Evolutionary conservation across 2,329 filamentous ascomycete genomes (phyloP).

Genomic region (Raffaelea albimanens): DNA sequence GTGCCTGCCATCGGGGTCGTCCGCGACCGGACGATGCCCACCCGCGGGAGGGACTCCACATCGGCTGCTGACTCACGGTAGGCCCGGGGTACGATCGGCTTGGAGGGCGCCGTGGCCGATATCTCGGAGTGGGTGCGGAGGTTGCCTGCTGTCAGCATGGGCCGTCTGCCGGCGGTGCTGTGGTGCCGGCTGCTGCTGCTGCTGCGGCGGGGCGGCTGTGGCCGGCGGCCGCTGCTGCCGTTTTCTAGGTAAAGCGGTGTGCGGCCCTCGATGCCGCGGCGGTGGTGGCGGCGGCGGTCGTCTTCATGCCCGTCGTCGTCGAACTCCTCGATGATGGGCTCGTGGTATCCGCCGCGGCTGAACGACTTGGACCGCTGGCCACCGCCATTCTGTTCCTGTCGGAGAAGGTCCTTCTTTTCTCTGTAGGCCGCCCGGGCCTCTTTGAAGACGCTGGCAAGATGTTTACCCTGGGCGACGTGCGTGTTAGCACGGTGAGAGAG

Average conservation of each 20-base stretch:
- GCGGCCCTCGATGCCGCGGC: slow-evolving; percentile 5
- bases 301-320: slow-evolving; percentile 18
- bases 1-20: background rate
- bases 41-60: slow-evolving; percentile 15
- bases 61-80: slow-evolving; percentile 29
- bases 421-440: slow-evolving; percentile 83
- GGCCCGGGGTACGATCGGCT: slow-evolving; percentile 24
- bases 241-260: slow-evolving; percentile 18
- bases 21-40: background rate
- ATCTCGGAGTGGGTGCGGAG: slow-evolving; percentile 44
- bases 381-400: slow-evolving; percentile 44
- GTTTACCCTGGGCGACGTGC: slow-evolving; percentile 61
- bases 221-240: slow-evolving; percentile 22
- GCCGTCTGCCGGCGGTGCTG: slow-evolving; percentile 16
- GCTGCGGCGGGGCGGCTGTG: slow-evolving; percentile 29
- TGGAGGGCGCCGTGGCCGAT: slow-evolving; percentile 38
- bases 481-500: background rate
- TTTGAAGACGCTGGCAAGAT: slow-evolving; percentile 82
- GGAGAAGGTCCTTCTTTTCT: slow-evolving; percentile 76
- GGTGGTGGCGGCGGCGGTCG: slow-evolving; percentile 4
- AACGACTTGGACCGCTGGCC: slow-evolving; percentile 38
- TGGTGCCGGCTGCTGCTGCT: slow-evolving; percentile 13
- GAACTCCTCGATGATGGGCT: slow-evolving; percentile 15
- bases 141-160: slow-evolving; percentile 41
- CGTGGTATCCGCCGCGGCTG: slow-evolving; percentile 13